Base-by-base conservation (phyloP, 805 yeast species). In the Debaryomyces maramus region DNA sequence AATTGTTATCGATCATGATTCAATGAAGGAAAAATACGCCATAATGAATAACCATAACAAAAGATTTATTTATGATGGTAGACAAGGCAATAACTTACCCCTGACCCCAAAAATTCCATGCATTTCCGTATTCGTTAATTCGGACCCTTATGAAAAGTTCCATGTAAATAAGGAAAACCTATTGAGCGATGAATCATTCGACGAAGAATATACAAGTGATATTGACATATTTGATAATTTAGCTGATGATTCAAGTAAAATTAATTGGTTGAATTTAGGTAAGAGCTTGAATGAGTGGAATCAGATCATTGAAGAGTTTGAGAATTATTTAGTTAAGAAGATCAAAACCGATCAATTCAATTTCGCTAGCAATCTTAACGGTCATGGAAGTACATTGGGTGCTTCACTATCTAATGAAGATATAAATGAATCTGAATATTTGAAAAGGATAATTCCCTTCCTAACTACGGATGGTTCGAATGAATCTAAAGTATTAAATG, bases 221-320 rank as follows among this genome's bases (percentile, higher is more conserved):
- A 5, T 19, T 23, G 30, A 30, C 10, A 32, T 40, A 18, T 35
- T 30, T n/a, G 33, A 16, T 24, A 32, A 32, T 16, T 33, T 27
- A 19, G 24, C 13, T 11, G 27, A 17, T 14, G 33, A 24, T 14
- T 20, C 29, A 4, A 36, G 37, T 16, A n/a, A 29, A 10, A 39
- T 48, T n/a, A 60, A 61, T 32, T 49, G 53, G 46, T 45, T 56
- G 9, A 59, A 56, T 30, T 50, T 75, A 23, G 83, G 81, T 8
- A 70, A 71, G 39, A 63, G 77, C 6, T 50, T 80, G 37, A 75
- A 72, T 48, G 85, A 79, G 48, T 75, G 81, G 73, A 71, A 73
- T 40, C 22, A 41, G 3, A 56, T 66, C 30, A 73, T 77, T 16
- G 64, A 66, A 10, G 81, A 76, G 48, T 74, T 74, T 52, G 77